Conservation (phyloP, 2,329 filamentous ascomycete species). For the Diaporthe sp. region DNA sequence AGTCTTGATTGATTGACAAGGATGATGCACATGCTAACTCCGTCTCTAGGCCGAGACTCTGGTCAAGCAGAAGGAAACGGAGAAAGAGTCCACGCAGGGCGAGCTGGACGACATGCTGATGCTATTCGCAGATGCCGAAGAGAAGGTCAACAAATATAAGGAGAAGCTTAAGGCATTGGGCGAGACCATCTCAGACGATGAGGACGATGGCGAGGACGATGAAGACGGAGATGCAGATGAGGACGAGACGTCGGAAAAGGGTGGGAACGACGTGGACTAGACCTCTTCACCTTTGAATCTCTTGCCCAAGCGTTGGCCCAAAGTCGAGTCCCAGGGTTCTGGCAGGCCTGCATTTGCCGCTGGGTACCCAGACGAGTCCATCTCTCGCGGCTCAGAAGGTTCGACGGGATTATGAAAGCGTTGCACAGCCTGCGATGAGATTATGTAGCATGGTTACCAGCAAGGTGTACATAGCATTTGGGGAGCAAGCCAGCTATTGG, state of each 20-base stretch:
- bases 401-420: constrained; percentile 3
- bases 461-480: constrained; percentile 1
- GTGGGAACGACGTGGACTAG: constrained; percentile 39
- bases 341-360: background rate
- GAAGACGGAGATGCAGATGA: constrained; percentile 69
- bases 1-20: background rate
- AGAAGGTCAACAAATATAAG: constrained; percentile 82
- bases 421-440: constrained; percentile 6
- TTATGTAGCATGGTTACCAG: background rate
- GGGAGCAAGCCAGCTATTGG: constrained; percentile 4
- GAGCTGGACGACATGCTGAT: constrained; percentile 87
- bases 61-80: constrained; percentile 68
- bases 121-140: constrained; percentile 84
- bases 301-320: background rate
- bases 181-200: constrained; percentile 81
- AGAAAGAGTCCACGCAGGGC: constrained; percentile 74
- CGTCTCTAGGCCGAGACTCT: constrained; percentile 50
- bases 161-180: constrained; percentile 76
- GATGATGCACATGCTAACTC: background rate
- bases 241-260: constrained; percentile 49
- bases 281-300: background rate
- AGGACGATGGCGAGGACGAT: constrained; percentile 74
- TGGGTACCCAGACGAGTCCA: background rate
- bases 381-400: background rate
- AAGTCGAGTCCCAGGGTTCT: background rate